Conservation (phyloP, 805 yeast genomes). For the Saturnispora serradocipensis region DNA sequence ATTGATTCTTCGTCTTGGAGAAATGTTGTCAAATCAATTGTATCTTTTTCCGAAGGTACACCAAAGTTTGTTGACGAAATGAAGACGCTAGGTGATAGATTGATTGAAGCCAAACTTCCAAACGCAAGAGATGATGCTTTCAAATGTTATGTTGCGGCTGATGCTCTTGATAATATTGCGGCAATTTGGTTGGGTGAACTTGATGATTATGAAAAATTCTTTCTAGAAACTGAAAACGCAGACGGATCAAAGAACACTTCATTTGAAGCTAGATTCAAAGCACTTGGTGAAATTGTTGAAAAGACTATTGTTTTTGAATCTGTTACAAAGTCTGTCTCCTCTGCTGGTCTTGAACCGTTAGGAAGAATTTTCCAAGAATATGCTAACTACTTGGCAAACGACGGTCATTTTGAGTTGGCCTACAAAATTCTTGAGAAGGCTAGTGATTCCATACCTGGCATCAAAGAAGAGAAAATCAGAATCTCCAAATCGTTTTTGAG, state of each 20-base stretch:
- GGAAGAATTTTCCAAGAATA: slow-evolving; percentile 70
- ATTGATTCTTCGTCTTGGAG: slow-evolving; percentile 62
- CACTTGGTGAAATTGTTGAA: slow-evolving; percentile 74
- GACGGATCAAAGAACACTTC: slow-evolving; percentile 38
- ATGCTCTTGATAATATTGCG: slow-evolving; percentile 70
- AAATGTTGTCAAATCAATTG: slow-evolving; percentile 61
- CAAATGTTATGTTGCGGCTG: slow-evolving; percentile 69
- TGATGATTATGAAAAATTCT: slow-evolving; percentile 31
- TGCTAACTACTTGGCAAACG: slow-evolving; percentile 67
- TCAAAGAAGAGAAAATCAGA: slow-evolving; percentile 68
- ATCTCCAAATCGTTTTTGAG: slow-evolving; percentile 50
- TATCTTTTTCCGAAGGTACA: slow-evolving; percentile 38
- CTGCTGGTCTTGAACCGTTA: slow-evolving; percentile 39
- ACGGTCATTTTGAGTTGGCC: slow-evolving; percentile 81
- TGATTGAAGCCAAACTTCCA: slow-evolving; percentile 35
- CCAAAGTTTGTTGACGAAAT: slow-evolving; percentile 46
- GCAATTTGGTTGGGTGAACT: slow-evolving; percentile 76
- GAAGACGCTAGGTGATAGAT: slow-evolving; percentile 68
- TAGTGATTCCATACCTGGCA: slow-evolving; percentile 66
- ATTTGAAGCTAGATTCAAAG: slow-evolving; percentile 75
- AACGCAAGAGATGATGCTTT: slow-evolving; percentile 64
- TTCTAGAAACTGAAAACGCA: slow-evolving; percentile 38
- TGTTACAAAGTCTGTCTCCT: slow-evolving; percentile 31
- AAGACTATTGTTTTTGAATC: slow-evolving; percentile 71
- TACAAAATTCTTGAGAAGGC: slow-evolving; percentile 55